Evolutionary conservation across 2,329 filamentous ascomycete species (phyloP).

Genomic region (Elsinoe necatrix): DNA sequence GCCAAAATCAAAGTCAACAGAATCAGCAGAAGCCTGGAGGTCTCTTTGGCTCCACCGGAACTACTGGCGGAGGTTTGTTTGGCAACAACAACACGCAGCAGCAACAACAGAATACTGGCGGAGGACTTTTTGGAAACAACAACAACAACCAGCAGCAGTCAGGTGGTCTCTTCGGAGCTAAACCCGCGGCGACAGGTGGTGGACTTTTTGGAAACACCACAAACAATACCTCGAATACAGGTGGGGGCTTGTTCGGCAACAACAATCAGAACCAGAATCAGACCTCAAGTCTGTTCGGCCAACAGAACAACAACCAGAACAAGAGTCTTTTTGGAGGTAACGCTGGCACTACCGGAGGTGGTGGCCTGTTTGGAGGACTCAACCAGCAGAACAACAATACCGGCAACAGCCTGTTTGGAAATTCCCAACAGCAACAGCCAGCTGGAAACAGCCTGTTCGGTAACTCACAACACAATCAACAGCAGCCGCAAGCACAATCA

Average conservation of each 20-base stretch:
- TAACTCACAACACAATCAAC: slow-evolving; percentile 44
- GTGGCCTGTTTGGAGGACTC: slow-evolving; percentile 28
- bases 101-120: slow-evolving; percentile 33
- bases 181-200: slow-evolving; percentile 25
- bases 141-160: slow-evolving; percentile 22
- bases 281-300: slow-evolving; percentile 42
- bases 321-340: slow-evolving; percentile 16
- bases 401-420: slow-evolving; percentile 35
- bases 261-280: slow-evolving; percentile 40
- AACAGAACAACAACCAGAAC: slow-evolving; percentile 34
- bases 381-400: slow-evolving; percentile 31
- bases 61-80: slow-evolving; percentile 35
- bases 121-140: slow-evolving; percentile 18
- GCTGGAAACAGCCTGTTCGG: slow-evolving; percentile 40
- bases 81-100: slow-evolving; percentile 26
- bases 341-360: slow-evolving; percentile 17
- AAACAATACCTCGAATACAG: slow-evolving; percentile 24
- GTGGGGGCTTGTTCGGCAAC: slow-evolving; percentile 27
- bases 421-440: slow-evolving; percentile 35
- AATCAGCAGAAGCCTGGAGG: slow-evolving; percentile 42
- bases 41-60: slow-evolving; percentile 20
- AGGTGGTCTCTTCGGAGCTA: slow-evolving; percentile 30
- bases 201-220: slow-evolving; percentile 25
- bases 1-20: slow-evolving; percentile 22
- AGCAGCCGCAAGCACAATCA: slow-evolving; percentile 41